Evolutionary conservation across 331 rosid genomes (phyloP).

Genomic region (Quercus lobata): DNA sequence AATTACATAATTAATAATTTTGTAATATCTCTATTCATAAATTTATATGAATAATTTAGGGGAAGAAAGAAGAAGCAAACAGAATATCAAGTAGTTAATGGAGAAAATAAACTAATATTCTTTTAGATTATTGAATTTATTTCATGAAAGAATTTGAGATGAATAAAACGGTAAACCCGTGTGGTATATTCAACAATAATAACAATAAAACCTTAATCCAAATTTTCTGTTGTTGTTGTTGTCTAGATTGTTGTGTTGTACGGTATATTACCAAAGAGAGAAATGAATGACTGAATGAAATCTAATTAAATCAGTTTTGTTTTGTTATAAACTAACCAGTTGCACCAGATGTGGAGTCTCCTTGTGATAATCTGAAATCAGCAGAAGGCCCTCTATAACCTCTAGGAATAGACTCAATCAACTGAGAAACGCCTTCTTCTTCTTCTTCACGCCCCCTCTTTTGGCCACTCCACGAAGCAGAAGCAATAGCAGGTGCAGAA

Average conservation of each 20-base stretch:
- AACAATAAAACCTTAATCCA: no score
- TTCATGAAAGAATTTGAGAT: no score
- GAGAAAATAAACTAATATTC: neutral
- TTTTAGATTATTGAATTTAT: neutral
- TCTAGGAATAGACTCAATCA: conserved; percentile 26
- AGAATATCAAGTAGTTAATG: neutral
- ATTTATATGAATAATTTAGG: no score
- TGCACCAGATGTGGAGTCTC: conserved; percentile 45
- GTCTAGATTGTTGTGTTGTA: no score
- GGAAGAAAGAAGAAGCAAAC: neutral
- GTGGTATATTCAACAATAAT: neutral
- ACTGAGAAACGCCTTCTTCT: conserved; percentile 18
- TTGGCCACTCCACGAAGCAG: conserved; percentile 48
- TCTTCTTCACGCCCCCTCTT: conserved; percentile 70
- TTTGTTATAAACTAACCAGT: conserved; percentile 1
- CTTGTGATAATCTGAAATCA: conserved; percentile 30
- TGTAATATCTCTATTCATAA: neutral
- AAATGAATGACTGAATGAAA: neutral
- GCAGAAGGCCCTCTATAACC: conserved; percentile 25
- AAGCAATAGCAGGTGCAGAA: conserved; percentile 7
- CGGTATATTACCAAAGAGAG: no score
- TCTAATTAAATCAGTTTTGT: no score
- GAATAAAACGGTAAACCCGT: neutral
- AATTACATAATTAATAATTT: neutral
- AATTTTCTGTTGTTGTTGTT: no score